Percentiles rank a stretch among this genome's conserved stretches.
phyloP scores from a whole-genome alignment of 345 rosid genomes.

The Linum tenue region DNA sequence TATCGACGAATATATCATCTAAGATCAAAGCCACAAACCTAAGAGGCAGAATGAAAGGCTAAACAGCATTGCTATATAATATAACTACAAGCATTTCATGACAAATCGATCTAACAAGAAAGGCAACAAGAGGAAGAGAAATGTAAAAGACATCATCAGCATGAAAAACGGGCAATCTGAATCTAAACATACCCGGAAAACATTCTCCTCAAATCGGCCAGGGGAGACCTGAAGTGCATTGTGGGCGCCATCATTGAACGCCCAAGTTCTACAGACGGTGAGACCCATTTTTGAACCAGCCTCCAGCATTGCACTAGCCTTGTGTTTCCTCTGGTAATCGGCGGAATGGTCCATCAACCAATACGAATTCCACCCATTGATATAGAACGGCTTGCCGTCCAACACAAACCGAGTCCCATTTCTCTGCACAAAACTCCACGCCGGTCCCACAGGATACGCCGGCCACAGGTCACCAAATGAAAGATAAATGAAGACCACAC shows the following conservation, averaged over 20 bases:
- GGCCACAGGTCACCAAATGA: slow-evolving; percentile 59
- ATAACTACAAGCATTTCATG: no score
- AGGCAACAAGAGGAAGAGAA: no score
- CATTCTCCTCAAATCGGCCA: slow-evolving; percentile 74
- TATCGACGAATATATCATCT: neutral
- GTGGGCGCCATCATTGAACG: slow-evolving; percentile 86
- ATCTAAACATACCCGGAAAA: slow-evolving; percentile 50
- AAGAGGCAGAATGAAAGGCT: no score
- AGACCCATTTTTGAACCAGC: slow-evolving; percentile 90
- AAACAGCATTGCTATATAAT: no score
- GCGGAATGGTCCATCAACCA: slow-evolving; percentile 93
- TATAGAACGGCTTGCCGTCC: slow-evolving; percentile 50
- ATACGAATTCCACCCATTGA: slow-evolving; percentile 92
- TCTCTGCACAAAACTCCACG: slow-evolving; percentile 54
- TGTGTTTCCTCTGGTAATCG: slow-evolving; percentile 48
- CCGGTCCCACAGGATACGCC: slow-evolving; percentile 19
- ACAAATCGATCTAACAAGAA: no score
- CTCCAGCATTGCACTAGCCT: slow-evolving; percentile 57
- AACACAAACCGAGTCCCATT: slow-evolving; percentile 67
- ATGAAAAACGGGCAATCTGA: neutral
- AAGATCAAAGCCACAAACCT: neutral
- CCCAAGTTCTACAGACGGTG: slow-evolving; percentile 92
- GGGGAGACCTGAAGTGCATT: slow-evolving; percentile 92
- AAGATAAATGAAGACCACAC: slow-evolving; percentile 61
- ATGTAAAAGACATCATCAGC: neutral